Evolutionary conservation across 148 eudicot species (phyloP).

Genomic region (Spergularia marina): DNA sequence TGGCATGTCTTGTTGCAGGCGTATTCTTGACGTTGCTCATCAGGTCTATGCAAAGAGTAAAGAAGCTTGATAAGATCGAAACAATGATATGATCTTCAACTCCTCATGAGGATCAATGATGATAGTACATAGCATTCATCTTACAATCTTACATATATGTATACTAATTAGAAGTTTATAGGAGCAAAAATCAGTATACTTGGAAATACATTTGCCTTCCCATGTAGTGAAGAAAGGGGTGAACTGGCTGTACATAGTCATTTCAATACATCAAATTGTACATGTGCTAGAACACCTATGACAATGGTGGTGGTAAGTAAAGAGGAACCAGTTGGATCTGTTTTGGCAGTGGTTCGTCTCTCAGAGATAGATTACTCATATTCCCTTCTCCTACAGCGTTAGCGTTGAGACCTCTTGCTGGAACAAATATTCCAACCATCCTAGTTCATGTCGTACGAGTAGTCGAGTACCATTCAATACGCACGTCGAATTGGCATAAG

Average conservation of each 20-base stretch:
- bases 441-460: too few species aligned
- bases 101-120: background rate
- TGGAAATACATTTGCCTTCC: constrained; percentile 9
- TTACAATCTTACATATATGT: background rate
- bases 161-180: constrained; percentile 15
- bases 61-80: constrained; percentile 86
- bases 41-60: constrained; percentile 90
- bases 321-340: too few species aligned
- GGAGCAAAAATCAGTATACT: background rate
- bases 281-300: background rate
- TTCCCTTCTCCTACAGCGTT: too few species aligned
- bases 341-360: too few species aligned
- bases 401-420: too few species aligned
- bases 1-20: constrained; percentile 46
- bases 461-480: too few species aligned
- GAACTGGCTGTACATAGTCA: constrained; percentile 5
- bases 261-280: constrained; percentile 12
- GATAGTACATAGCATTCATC: constrained; percentile 5
- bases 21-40: constrained; percentile 61
- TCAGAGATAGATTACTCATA: too few species aligned
- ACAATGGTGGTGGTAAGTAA: too few species aligned
- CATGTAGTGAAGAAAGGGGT: background rate
- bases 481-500: too few species aligned
- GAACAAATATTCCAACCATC: too few species aligned
- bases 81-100: constrained; percentile 49